Conservation (phyloP, 2,329 filamentous ascomycete species). For the Cryphonectria radicalis region DNA sequence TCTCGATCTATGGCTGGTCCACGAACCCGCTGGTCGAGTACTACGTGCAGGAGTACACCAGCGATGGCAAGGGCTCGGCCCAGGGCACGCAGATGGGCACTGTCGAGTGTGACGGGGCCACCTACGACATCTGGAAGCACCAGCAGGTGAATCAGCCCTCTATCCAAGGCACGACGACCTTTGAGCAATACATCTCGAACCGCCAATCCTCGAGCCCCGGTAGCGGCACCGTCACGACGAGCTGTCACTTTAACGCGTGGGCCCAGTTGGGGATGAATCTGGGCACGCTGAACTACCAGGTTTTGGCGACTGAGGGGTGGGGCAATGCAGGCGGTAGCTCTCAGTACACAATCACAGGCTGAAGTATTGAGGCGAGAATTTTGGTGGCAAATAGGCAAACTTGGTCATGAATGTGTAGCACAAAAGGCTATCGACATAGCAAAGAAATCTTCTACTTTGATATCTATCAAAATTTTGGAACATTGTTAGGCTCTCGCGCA, state of each 20-base stretch:
- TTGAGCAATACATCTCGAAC: conserved; percentile 56
- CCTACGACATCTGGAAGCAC: conserved; percentile 43
- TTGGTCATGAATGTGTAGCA: no score
- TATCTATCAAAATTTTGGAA: no score
- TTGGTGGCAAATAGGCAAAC: neutral
- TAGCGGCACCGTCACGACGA: conserved; percentile 52
- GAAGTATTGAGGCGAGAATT: neutral
- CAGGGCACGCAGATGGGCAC: conserved; percentile 40
- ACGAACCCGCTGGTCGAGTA: conserved; percentile 44
- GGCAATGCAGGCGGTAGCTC: conserved; percentile 37
- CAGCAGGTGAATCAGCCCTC: conserved; percentile 48
- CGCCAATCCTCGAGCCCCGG: conserved; percentile 49
- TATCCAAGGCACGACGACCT: conserved; percentile 52
- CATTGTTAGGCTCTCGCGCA: no score
- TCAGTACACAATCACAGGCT: conserved; percentile 36
- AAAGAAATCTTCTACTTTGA: no score
- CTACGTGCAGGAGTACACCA: conserved; percentile 44
- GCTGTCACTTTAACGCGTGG: conserved; percentile 59
- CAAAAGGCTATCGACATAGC: no score
- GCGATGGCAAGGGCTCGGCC: conserved; percentile 36
- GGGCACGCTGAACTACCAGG: conserved; percentile 55
- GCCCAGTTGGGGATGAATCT: conserved; percentile 49
- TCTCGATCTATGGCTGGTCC: conserved; percentile 45
- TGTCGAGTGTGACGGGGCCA: conserved; percentile 39
- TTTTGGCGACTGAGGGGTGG: conserved; percentile 56